A percentile compares a stretch with the other conserved stretches of the same genome.
Conservation (phyloP, 2,329 filamentous ascomycete species). For the Trichoderma sp. region DNA sequence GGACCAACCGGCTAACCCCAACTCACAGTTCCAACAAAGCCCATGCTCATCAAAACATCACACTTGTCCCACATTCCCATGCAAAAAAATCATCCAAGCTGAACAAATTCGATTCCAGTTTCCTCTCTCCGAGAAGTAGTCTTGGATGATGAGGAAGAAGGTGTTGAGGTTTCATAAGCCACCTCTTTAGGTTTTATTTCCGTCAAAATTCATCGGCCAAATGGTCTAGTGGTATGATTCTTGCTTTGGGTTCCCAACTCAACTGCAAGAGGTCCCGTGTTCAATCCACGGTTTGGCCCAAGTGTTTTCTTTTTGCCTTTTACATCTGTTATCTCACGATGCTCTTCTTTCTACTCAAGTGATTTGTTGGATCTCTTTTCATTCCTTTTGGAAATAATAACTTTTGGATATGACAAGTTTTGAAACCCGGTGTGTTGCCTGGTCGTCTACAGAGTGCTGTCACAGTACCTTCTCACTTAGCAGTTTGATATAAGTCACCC, state of each 20-base stretch:
- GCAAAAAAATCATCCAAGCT: too few species aligned
- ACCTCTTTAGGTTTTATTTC: neutral
- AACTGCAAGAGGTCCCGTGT: conserved; percentile 30
- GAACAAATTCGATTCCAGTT: neutral
- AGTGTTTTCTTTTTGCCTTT: conserved; percentile 31
- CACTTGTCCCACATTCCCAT: neutral
- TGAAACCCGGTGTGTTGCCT: too few species aligned
- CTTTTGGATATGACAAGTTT: too few species aligned
- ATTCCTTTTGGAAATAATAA: too few species aligned
- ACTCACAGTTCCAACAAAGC: too few species aligned
- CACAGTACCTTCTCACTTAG: neutral
- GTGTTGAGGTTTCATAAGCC: neutral
- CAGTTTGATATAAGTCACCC: neutral
- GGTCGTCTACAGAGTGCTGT: too few species aligned
- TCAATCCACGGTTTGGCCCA: conserved; percentile 31
- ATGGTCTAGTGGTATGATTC: conserved; percentile 31
- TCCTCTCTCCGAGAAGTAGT: neutral
- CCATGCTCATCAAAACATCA: neutral
- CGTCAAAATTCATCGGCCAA: conserved; percentile 22
- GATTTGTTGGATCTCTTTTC: neutral
- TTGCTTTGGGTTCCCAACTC: conserved; percentile 28
- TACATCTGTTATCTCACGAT: conserved; percentile 7
- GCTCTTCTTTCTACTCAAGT: neutral
- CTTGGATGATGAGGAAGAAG: too few species aligned
- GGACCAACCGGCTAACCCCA: too few species aligned